These are phyloP conservation scores for Pseudocercospora vitis DNA, from an alignment of 2,329 filamentous ascomycete genomes.

Conservation along the genomic window DNA sequence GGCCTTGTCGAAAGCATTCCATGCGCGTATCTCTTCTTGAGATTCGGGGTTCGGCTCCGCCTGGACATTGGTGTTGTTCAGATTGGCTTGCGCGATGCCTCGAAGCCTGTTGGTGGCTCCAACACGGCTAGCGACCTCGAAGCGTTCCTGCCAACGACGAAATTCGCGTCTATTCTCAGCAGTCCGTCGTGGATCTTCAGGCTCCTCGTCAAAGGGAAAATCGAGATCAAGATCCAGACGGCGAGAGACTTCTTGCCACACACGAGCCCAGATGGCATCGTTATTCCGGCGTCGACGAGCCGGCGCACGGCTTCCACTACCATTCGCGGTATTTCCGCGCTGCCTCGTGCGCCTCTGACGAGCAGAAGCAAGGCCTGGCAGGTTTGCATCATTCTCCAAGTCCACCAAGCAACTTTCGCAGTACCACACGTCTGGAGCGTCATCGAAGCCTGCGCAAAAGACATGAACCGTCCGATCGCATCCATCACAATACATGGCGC, in stretches of 20 bases:
- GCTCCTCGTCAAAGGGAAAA: slow-evolving; percentile 80
- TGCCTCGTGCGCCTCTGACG: slow-evolving; percentile 26
- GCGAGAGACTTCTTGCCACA: slow-evolving; percentile 90
- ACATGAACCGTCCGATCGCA: slow-evolving; percentile 90
- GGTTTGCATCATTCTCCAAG: slow-evolving; percentile 32
- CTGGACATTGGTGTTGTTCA: slow-evolving; percentile 38
- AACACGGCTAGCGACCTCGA: slow-evolving; percentile 77
- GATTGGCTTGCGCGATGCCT: slow-evolving; percentile 56
- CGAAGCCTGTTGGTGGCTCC: slow-evolving; percentile 64
- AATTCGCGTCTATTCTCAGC: slow-evolving; percentile 59
- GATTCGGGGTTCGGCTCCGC: slow-evolving; percentile 63
- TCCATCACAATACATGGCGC: slow-evolving; percentile 84
- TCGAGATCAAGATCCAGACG: slow-evolving; percentile 75
- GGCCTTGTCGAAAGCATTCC: slow-evolving; percentile 87
- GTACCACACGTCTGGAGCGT: slow-evolving; percentile 66
- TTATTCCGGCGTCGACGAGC: slow-evolving; percentile 37
- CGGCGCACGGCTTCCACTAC: slow-evolving; percentile 7
- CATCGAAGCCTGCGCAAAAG: slow-evolving; percentile 81
- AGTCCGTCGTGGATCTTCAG: slow-evolving; percentile 56
- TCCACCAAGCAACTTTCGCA: slow-evolving; percentile 72
- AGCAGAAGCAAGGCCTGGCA: slow-evolving; percentile 31
- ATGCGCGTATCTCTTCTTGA: slow-evolving; percentile 77
- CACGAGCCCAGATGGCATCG: slow-evolving; percentile 66
- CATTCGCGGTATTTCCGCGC: slow-evolving; percentile 19
- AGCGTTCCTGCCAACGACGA: slow-evolving; percentile 76